These are phyloP conservation scores for Cercospora berteroae DNA, from an alignment of 2,329 filamentous ascomycete species.

Conservation along the genomic window DNA sequence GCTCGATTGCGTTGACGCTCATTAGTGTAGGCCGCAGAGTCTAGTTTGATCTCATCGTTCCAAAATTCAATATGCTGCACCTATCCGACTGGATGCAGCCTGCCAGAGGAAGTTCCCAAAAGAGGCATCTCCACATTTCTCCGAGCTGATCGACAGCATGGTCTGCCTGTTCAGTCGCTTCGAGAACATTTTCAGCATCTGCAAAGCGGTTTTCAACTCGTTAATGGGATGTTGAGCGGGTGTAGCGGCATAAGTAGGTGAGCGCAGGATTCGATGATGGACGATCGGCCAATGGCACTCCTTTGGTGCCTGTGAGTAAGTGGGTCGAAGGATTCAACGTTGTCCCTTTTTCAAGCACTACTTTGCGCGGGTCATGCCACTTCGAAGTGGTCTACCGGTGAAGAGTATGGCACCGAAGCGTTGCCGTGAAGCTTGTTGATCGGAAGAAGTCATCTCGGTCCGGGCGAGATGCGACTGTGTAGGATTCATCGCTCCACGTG, in stretches of 20 bases:
- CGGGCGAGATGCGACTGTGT: neutral
- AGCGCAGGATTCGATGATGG: neutral
- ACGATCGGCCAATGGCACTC: neutral
- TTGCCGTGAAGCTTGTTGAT: neutral
- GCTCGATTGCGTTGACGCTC: neutral
- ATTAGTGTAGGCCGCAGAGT: constrained; percentile 10
- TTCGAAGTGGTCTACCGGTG: neutral
- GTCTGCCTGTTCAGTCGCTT: constrained; percentile 18
- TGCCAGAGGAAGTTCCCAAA: constrained; percentile 10
- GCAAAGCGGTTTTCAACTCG: neutral
- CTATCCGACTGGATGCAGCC: constrained; percentile 20
- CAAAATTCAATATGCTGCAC: neutral
- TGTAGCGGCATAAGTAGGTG: neutral
- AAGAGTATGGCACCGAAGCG: neutral
- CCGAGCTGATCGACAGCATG: constrained; percentile 20
- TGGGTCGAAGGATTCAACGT: constrained; percentile 5
- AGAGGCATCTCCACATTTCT: neutral
- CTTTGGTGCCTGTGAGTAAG: constrained; percentile 5
- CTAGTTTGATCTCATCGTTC: constrained; percentile 4
- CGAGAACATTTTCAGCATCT: neutral
- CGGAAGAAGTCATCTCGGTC: neutral
- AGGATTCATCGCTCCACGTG: neutral
- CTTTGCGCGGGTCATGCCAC: neutral
- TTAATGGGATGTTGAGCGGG: neutral
- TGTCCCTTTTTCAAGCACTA: neutral